Percentiles rank a stretch among this genome's conserved stretches.
Conservation (phyloP, 2,329 filamentous ascomycete genomes). For the Alternaria arborescens region DNA sequence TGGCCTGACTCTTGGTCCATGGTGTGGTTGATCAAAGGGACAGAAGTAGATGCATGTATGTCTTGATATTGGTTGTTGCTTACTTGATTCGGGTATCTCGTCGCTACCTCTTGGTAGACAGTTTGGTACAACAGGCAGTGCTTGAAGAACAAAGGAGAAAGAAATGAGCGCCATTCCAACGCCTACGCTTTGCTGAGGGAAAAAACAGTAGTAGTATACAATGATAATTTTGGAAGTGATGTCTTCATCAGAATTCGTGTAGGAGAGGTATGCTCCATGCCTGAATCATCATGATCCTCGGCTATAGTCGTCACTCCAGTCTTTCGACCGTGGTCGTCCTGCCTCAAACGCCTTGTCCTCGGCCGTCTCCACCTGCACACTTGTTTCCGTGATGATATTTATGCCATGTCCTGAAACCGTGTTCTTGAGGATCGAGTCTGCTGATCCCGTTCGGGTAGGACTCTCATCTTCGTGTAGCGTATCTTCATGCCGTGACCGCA, state of each 20-base stretch:
- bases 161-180: not conserved
- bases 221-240: not conserved
- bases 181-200: not conserved
- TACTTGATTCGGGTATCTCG: not conserved
- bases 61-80: not conserved
- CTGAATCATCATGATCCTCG: not conserved
- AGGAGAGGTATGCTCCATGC: not conserved
- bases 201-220: not conserved
- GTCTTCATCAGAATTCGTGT: not conserved
- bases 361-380: constrained; percentile 44
- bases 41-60: not conserved
- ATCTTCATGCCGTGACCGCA: constrained; percentile 23
- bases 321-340: constrained; percentile 15
- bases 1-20: not conserved
- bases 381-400: constrained; percentile 46
- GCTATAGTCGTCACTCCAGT: constrained; percentile 14
- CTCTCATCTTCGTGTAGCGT: constrained; percentile 32
- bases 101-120: constrained; percentile 1
- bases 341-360: constrained; percentile 21
- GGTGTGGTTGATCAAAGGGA: not conserved
- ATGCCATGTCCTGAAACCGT: constrained; percentile 23
- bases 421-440: constrained; percentile 47
- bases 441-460: constrained; percentile 40
- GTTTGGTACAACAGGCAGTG: not conserved
- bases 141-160: not conserved